These are phyloP conservation scores for Cryptococcus sp. DNA, from an alignment of 1,284 basidiomycete genomes.

Conservation along the genomic window DNA sequence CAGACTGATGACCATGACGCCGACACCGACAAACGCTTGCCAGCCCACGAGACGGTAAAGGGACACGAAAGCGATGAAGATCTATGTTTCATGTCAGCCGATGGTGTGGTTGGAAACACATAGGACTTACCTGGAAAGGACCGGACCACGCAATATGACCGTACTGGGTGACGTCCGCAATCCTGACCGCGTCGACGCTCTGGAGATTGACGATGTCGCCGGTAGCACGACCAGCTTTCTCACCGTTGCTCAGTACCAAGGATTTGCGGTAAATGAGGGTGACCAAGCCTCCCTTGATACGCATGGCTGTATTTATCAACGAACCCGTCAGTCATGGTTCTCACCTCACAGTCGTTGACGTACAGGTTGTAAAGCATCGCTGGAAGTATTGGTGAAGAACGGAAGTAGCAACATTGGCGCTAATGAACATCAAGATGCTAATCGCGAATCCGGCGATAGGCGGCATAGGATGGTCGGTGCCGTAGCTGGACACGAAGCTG, in stretches of 20 bases:
- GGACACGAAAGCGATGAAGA: slow-evolving; percentile 83
- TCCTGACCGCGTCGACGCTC: slow-evolving; percentile 74
- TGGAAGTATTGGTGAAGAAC: slow-evolving; percentile 77
- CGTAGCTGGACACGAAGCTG: slow-evolving; percentile 75
- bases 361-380: slow-evolving; percentile 59
- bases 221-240: slow-evolving; percentile 68
- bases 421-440: slow-evolving; percentile 74
- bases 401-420: slow-evolving; percentile 75
- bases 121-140: slow-evolving; percentile 51
- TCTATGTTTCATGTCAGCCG: slow-evolving; percentile 54
- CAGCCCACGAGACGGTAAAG: slow-evolving; percentile 86
- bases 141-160: slow-evolving; percentile 59
- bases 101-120: slow-evolving; percentile 3
- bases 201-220: slow-evolving; percentile 95
- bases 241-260: slow-evolving; percentile 79
- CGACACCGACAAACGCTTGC: slow-evolving; percentile 89
- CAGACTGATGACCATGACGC: slow-evolving; percentile 74
- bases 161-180: slow-evolving; percentile 86
- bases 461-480: slow-evolving; percentile 43
- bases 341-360: slow-evolving; percentile 8
- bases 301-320: slow-evolving; percentile 68
- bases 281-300: slow-evolving; percentile 83
- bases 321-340: neutral
- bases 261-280: slow-evolving; percentile 84
- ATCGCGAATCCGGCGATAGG: slow-evolving; percentile 68